Evolutionary conservation across 1,284 basidiomycete genomes (phyloP).

Genomic region (Trichosporon asahii): DNA sequence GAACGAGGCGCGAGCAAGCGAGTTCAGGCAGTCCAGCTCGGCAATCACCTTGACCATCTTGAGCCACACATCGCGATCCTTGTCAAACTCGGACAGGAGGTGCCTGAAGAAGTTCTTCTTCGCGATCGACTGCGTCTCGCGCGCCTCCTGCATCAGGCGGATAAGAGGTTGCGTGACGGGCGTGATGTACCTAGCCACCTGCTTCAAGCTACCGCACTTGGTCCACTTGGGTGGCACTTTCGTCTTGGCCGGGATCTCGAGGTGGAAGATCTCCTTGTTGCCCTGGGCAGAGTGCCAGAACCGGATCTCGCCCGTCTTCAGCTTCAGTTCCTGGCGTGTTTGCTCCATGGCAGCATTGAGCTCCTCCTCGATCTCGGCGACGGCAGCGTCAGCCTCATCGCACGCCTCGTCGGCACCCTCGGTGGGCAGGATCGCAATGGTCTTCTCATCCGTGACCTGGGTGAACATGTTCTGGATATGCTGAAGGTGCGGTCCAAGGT

Average conservation of each 20-base stretch:
- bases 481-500: slow-evolving; percentile 61
- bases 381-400: slow-evolving; percentile 69
- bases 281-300: slow-evolving; percentile 84
- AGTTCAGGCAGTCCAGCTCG: slow-evolving; percentile 90
- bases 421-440: slow-evolving; percentile 61
- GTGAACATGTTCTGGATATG: slow-evolving; percentile 71
- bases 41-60: slow-evolving; percentile 68
- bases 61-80: slow-evolving; percentile 74
- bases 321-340: slow-evolving; percentile 11
- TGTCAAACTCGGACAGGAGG: slow-evolving; percentile 81
- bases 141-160: slow-evolving; percentile 80
- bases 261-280: slow-evolving; percentile 84
- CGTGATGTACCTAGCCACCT: slow-evolving; percentile 69
- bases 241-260: slow-evolving; percentile 65
- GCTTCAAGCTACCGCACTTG: slow-evolving; percentile 73
- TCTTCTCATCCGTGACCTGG: slow-evolving; percentile 57
- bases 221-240: slow-evolving; percentile 78
- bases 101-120: slow-evolving; percentile 77
- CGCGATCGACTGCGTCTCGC: slow-evolving; percentile 74
- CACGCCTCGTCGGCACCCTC: slow-evolving; percentile 79
- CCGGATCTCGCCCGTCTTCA: slow-evolving; percentile 48
- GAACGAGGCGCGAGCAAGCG: slow-evolving; percentile 81
- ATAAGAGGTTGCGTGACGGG: slow-evolving; percentile 68
- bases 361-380: slow-evolving; percentile 63
- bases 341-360: slow-evolving; percentile 65